Evolutionary conservation across 1,139 yeast species (phyloP), one percentile per base, ranked within the genome.

Genomic region (Nakaseomyces uthaithaninus): DNA sequence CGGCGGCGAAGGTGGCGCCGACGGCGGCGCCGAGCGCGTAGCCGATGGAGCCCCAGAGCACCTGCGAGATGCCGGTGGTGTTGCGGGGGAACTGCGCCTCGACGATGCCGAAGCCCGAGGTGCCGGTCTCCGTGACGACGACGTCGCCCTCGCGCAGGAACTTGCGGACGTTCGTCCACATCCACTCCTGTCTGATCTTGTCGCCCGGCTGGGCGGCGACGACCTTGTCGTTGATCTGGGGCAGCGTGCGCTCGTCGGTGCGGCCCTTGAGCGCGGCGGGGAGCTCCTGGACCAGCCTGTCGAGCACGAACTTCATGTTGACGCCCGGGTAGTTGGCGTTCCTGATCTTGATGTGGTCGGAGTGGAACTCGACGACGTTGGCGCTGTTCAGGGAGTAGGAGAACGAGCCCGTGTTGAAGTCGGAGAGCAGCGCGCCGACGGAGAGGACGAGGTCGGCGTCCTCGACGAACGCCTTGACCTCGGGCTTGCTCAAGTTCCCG

Each of bases 41-140:
- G 54, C 94, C 94, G 63, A 84, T 83, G 34, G 94, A 82, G 43
- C 94, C 94, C 89, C 93, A 85, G 57, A 85, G 69, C 31, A 83
- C 91, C 66, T 84, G 94, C 40, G 93, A 81, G 50, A 84, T 84
- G 55, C 94, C 94, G 50, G 74, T 64, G 34, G 80, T 72, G 59
- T 78, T 67, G 52, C 71, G 66, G 47, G 94, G 94, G 77, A 81
- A 83, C 58, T 75, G 75, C 30, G 93, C 71, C 57, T 78, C 82
- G 49, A 80, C 74, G 51, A 84, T 77, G 66, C 94, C 94, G 58
- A 85, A 84, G 19, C 93, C 85, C 26, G 94, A 80, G 33, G 94
- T 85, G 65, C 95, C 94, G 33, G 94, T 84, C 64, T 85, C 95
- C 43, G 91, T 77, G 52, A 84, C 72, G 51, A 84, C 74, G 45